These are phyloP conservation scores for Saitoella complicata DNA, from an alignment of 805 yeast species.

Conservation along the genomic window DNA sequence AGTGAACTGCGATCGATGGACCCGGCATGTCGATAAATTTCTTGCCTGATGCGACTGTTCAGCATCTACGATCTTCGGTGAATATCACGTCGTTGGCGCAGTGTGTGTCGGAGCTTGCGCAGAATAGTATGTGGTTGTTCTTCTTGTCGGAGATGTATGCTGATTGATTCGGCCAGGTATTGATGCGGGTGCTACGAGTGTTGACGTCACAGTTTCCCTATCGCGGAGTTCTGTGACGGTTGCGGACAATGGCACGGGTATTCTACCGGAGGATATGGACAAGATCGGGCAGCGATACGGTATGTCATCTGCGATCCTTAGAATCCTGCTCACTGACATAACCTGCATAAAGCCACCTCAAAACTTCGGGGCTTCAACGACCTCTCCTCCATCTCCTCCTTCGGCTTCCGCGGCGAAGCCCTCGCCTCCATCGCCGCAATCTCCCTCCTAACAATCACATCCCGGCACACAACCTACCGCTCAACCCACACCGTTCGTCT, in stretches of 20 bases:
- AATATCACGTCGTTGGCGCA: slow-evolving; percentile 6
- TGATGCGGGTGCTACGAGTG: slow-evolving; percentile 9
- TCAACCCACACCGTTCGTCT: slow-evolving; percentile 8
- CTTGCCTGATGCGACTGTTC: slow-evolving; percentile 1
- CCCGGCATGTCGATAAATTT: neutral
- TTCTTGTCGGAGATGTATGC: too few relatives aligned
- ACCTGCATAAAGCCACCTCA: slow-evolving; percentile 25
- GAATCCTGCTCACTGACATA: too few relatives aligned
- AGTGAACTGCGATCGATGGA: too few relatives aligned
- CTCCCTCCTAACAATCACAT: slow-evolving; percentile 26
- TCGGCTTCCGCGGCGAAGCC: slow-evolving; percentile 22
- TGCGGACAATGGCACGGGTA: slow-evolving; percentile 50
- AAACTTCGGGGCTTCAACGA: slow-evolving; percentile 23
- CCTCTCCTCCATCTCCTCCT: slow-evolving; percentile 14
- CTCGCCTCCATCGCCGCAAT: slow-evolving; percentile 28
- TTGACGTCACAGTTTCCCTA: slow-evolving; percentile 5
- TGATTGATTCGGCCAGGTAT: too few relatives aligned
- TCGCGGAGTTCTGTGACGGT: slow-evolving; percentile 18
- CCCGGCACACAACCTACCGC: slow-evolving; percentile 21
- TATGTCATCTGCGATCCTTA: neutral
- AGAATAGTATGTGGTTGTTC: slow-evolving; percentile 3
- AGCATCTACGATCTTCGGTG: slow-evolving; percentile 7
- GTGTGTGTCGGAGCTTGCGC: slow-evolving; percentile 9
- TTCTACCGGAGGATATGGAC: slow-evolving; percentile 29
- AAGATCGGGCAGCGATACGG: slow-evolving; percentile 26